Evolutionary conservation across 2,329 filamentous ascomycete genomes (phyloP).

Genomic region (Tolypocladium tundrense): DNA sequence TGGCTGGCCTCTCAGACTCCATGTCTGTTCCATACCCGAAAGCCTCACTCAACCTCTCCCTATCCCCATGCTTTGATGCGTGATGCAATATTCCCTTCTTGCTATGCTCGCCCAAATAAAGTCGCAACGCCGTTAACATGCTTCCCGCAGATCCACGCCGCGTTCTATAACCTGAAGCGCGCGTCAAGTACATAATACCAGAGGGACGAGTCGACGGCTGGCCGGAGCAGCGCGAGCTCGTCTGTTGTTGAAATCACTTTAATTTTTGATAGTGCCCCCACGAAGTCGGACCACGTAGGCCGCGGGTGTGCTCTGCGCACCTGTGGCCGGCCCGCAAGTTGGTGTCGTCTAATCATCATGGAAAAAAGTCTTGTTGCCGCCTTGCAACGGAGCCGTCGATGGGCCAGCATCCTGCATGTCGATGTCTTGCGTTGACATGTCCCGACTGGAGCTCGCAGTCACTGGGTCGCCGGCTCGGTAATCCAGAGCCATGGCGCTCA

Average conservation of each 20-base stretch:
- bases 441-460: conserved; percentile 19
- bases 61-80: conserved; percentile 10
- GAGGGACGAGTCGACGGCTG: conserved; percentile 4
- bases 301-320: neutral
- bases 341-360: conserved; percentile 29
- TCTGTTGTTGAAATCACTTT: neutral
- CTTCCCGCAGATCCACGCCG: conserved; percentile 18
- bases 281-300: neutral
- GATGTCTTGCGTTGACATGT: conserved; percentile 34
- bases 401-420: conserved; percentile 48
- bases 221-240: neutral
- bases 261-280: neutral
- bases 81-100: conserved; percentile 15
- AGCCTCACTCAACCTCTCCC: neutral
- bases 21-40: neutral
- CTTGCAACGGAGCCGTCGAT: conserved; percentile 41
- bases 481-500: conserved; percentile 40
- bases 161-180: conserved; percentile 20
- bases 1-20: neutral
- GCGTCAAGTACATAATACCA: conserved; percentile 17
- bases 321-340: neutral
- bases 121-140: conserved; percentile 26
- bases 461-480: conserved; percentile 23
- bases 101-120: conserved; percentile 12
- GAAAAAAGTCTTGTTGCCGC: conserved; percentile 39